Base-by-base conservation (phyloP, 1,139 yeast genomes). In the Hyphopichia burtonii region DNA sequence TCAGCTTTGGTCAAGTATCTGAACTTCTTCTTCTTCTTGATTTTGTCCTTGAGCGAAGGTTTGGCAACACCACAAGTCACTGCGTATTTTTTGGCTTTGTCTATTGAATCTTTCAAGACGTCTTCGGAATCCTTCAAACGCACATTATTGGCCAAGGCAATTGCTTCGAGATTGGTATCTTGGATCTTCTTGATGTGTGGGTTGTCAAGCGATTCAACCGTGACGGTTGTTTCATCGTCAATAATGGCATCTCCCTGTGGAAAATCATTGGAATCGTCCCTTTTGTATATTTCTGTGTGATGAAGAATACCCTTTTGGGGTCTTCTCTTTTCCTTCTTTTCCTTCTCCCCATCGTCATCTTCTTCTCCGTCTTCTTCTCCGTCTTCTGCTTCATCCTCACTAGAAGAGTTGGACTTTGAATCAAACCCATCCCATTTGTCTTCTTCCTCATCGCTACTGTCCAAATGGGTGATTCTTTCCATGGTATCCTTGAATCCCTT, bases 1-100 rank as follows among this genome's bases (percentile, higher is more conserved):
- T 88, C 96, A 15, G 76, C 71, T 63, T 87, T 87, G 41, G 93
- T 78, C 62, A 89, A 73, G 58, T 91, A 91, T 64, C 96, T 80
- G 58, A 89, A 88, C 74, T 88, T 89, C 77, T 86, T 87, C 76
- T 85, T 76, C 46, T 63, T 66, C 54, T 74, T 73, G 38, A 55
- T 58, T 39, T 65, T 63, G 31, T 61, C 60, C 38, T 61, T 55
- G 34, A 54, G 52, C 16, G 58, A 52, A 19, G 76, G 76, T 44
- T 72, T 71, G 15, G 71, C 58, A 10, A 69, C 74, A 8, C 86
- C 86, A 49, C 81, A 69, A 34, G 82, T 66, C 41, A 77, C 78
- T 12, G 94, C 91, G 61, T 86, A 82, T 59, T 85, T 79, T 61
- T 85, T 78, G 35, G 93, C 93, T 52, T 85, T 70, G 39, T 76